phyloP scores from a whole-genome alignment of 495 filamentous ascomycete genomes.

The Hypoxylon lienhwacheense region DNA sequence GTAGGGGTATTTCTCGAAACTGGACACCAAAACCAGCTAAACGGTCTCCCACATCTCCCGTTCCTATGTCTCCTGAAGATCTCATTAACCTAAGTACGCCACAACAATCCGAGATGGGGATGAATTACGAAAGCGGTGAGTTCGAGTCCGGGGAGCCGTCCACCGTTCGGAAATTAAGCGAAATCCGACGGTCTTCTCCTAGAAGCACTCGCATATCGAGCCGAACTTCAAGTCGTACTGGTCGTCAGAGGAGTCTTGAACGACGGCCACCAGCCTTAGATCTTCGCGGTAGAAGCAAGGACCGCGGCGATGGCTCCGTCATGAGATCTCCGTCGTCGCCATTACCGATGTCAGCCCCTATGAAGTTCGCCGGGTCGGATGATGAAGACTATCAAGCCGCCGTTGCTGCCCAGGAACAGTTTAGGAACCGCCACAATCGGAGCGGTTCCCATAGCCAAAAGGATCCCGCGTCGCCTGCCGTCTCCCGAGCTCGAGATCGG shows the following conservation, averaged over 20 bases:
- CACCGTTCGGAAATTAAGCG: conserved; percentile 46
- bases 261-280: conserved; percentile 54
- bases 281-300: conserved; percentile 54
- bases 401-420: conserved; percentile 61
- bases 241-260: conserved; percentile 56
- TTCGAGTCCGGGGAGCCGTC: conserved; percentile 41
- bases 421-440: conserved; percentile 59
- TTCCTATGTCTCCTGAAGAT: conserved; percentile 91
- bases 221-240: conserved; percentile 48
- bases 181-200: conserved; percentile 44
- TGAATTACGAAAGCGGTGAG: conserved; percentile 21
- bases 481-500: conserved; percentile 48
- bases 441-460: conserved; percentile 54
- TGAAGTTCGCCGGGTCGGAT: conserved; percentile 48
- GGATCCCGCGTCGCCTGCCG: conserved; percentile 48
- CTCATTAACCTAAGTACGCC: conserved; percentile 59
- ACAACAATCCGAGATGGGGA: conserved; percentile 32
- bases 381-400: conserved; percentile 66
- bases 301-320: conserved; percentile 57
- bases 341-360: conserved; percentile 61
- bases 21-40: conserved; percentile 75
- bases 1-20: conserved; percentile 63
- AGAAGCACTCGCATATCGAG: conserved; percentile 43
- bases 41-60: conserved; percentile 83
- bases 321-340: conserved; percentile 80